A percentile compares a stretch with the other conserved stretches of the same genome.
These are phyloP conservation scores for Aulographum hederae DNA, from an alignment of 2,329 filamentous ascomycete genomes.

Conservation along the genomic window DNA sequence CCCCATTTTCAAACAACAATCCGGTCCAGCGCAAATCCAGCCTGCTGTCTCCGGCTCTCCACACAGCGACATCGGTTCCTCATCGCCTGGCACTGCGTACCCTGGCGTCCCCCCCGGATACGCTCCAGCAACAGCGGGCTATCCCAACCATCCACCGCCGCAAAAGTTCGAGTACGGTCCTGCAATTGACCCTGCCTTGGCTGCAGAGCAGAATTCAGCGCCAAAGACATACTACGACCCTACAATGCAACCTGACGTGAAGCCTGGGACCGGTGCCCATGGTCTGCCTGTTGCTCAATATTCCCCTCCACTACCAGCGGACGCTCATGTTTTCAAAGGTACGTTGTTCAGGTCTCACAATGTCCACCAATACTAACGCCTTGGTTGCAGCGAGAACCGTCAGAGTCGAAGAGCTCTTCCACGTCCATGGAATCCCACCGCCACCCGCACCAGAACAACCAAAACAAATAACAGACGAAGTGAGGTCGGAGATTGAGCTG, in stretches of 20 bases:
- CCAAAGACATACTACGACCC: too few species aligned
- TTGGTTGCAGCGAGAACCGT: not conserved
- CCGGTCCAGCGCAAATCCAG: slow-evolving; percentile 54
- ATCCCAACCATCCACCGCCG: too few species aligned
- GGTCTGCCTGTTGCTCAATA: too few species aligned
- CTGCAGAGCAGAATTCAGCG: not conserved
- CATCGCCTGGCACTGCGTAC: not conserved
- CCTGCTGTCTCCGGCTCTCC: slow-evolving; percentile 36
- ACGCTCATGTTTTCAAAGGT: too few species aligned
- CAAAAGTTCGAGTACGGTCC: slow-evolving; percentile 2
- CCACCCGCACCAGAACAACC: not conserved
- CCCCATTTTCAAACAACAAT: slow-evolving; percentile 63
- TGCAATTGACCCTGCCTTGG: slow-evolving; percentile 10
- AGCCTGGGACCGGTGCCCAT: too few species aligned
- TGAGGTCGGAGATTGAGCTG: slow-evolving; percentile 47
- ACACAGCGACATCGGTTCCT: not conserved
- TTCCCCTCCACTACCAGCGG: too few species aligned
- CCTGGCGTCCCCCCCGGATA: not conserved
- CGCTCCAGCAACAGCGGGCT: too few species aligned
- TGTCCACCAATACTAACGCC: too few species aligned
- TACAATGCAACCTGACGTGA: too few species aligned
- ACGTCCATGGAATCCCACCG: not conserved
- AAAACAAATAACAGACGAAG: slow-evolving; percentile 15
- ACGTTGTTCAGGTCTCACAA: too few species aligned
- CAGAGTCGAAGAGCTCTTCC: not conserved